Percentiles rank a stretch among this genome's conserved stretches.
Conservation (phyloP, 2,329 filamentous ascomycete genomes). For the Madurella mycetomatis region DNA sequence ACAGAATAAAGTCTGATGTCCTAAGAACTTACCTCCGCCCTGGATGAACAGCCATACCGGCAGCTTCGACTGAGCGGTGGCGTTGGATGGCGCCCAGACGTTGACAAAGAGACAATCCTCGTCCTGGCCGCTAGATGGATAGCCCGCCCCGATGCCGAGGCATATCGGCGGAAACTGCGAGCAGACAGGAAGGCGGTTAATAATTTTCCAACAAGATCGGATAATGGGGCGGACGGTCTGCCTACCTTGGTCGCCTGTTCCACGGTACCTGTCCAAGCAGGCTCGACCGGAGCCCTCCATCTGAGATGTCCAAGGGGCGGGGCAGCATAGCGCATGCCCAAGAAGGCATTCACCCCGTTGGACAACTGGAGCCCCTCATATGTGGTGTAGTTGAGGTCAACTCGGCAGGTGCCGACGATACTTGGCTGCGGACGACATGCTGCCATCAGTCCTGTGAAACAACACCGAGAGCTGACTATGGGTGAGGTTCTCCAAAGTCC, state of each 20-base stretch:
- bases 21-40: conserved; percentile 34
- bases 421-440: conserved; percentile 2
- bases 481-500: too few relatives aligned
- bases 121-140: conserved; percentile 30
- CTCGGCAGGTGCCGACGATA: conserved; percentile 6
- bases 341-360: conserved; percentile 41
- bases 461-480: not conserved
- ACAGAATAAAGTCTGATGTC: not conserved
- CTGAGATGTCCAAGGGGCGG: conserved; percentile 47
- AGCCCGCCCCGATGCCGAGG: conserved; percentile 34
- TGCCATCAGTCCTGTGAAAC: conserved; percentile 1
- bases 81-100: conserved; percentile 40
- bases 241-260: conserved; percentile 37
- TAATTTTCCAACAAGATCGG: not conserved
- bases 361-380: conserved; percentile 39
- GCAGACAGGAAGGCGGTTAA: not conserved
- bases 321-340: conserved; percentile 49
- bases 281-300: conserved; percentile 47
- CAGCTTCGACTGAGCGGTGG: conserved; percentile 39
- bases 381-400: conserved; percentile 43
- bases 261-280: conserved; percentile 30
- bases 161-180: conserved; percentile 44
- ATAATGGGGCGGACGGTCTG: not conserved
- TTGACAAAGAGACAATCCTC: conserved; percentile 43
- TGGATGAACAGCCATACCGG: conserved; percentile 54